Percentiles rank a stretch among this genome's conserved stretches.
These are phyloP conservation scores for Parathielavia hyrcaniae DNA, from an alignment of 495 filamentous ascomycete species.

Conservation along the genomic window DNA sequence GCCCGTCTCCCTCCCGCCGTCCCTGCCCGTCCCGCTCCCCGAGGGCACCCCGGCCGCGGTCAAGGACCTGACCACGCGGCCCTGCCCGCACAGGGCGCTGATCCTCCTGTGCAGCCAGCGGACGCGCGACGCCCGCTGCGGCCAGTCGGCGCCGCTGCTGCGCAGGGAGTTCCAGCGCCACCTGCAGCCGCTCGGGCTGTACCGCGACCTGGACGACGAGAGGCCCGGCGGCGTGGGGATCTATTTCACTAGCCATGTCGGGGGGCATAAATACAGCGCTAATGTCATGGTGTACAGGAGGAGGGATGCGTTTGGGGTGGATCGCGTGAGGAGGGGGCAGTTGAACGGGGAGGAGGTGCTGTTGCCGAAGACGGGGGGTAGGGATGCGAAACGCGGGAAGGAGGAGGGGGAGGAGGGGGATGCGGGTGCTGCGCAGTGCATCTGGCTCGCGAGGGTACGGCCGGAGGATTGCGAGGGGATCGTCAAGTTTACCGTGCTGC, in stretches of 20 bases:
- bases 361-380: conserved; percentile 23
- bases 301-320: conserved; percentile 53
- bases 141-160: conserved; percentile 83
- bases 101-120: conserved; percentile 91
- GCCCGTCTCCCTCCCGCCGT: conserved; percentile 31
- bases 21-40: conserved; percentile 51
- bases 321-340: conserved; percentile 30
- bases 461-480: conserved; percentile 96
- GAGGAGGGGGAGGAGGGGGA: conserved; percentile 33
- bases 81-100: conserved; percentile 73
- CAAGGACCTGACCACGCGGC: conserved; percentile 54
- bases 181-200: conserved; percentile 73
- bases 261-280: conserved; percentile 88
- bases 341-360: conserved; percentile 9
- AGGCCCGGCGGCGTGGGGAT: conserved; percentile 85
- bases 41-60: conserved; percentile 26
- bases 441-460: conserved; percentile 84
- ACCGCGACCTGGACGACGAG: conserved; percentile 80
- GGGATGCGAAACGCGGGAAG: neutral
- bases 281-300: conserved; percentile 87
- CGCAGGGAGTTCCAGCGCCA: conserved; percentile 84
- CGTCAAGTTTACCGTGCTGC: conserved; percentile 77
- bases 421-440: conserved; percentile 72
- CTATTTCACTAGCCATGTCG: conserved; percentile 93
- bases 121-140: conserved; percentile 90